phyloP scores from a whole-genome alignment of 2,329 filamentous ascomycete species.

The Colletotrichum cuscutae region DNA sequence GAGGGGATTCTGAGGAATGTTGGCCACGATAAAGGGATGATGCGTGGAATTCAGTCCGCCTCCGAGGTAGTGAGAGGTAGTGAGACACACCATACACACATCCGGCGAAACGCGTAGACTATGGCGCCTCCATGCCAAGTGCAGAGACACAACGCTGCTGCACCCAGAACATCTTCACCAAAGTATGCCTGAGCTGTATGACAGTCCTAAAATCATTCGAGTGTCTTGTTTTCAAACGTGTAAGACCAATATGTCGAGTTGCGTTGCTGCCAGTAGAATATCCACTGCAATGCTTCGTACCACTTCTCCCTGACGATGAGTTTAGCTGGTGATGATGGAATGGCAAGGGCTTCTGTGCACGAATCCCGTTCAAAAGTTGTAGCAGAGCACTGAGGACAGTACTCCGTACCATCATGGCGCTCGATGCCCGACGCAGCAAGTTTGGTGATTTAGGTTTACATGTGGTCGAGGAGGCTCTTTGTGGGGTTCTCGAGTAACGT shows the following conservation, averaged over 20 bases:
- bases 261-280: background rate
- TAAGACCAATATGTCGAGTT: background rate
- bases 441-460: background rate
- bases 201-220: background rate
- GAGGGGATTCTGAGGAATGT: conserved; percentile 27
- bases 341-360: background rate
- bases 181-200: background rate
- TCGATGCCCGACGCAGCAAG: background rate
- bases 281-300: background rate
- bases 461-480: conserved; percentile 29
- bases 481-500: conserved; percentile 17
- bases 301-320: background rate
- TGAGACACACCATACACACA: conserved; percentile 1
- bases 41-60: conserved; percentile 12
- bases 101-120: background rate
- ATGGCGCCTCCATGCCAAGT: background rate
- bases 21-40: conserved; percentile 30
- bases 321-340: background rate
- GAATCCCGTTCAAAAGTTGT: background rate
- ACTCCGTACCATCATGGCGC: too few species aligned
- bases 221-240: background rate
- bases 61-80: background rate
- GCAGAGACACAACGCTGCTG: background rate
- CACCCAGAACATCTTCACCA: background rate
- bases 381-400: background rate